These are phyloP conservation scores for Amanita rimosa DNA, from an alignment of 768 basidiomycete species.

Conservation along the genomic window DNA sequence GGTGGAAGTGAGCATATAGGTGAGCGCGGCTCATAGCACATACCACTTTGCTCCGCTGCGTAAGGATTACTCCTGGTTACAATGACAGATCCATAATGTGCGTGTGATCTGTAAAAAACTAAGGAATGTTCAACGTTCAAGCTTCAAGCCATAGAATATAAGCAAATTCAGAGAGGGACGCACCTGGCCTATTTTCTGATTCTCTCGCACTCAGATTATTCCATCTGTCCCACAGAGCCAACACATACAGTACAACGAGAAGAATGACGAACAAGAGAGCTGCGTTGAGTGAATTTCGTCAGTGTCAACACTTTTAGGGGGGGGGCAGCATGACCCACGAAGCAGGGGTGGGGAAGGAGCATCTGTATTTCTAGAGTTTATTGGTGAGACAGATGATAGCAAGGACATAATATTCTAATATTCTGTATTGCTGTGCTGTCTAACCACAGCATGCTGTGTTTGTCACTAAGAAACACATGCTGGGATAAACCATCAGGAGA, in stretches of 20 bases:
- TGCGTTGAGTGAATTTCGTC: slow-evolving; percentile 8
- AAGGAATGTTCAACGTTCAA: neutral
- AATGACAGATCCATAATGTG: neutral
- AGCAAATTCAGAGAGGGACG: neutral
- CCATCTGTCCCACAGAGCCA: slow-evolving; percentile 29
- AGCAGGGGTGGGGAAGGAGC: neutral
- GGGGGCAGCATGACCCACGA: neutral
- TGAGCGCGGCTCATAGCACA: neutral
- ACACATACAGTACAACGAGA: slow-evolving; percentile 21
- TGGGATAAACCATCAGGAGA: too few species aligned
- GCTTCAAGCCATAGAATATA: neutral
- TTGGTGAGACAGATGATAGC: too few species aligned
- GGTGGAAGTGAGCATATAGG: too few species aligned
- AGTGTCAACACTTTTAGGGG: neutral
- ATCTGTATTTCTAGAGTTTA: neutral
- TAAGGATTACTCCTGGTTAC: neutral
- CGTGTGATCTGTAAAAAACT: neutral
- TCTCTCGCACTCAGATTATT: slow-evolving; percentile 17
- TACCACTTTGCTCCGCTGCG: neutral
- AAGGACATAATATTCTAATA: too few species aligned
- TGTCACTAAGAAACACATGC: neutral
- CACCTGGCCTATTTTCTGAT: slow-evolving; percentile 8
- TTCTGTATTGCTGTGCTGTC: neutral
- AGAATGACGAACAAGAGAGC: slow-evolving; percentile 17
- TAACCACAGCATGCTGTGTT: neutral